A percentile compares a stretch with the other conserved stretches of the same genome.
These are phyloP conservation scores for Cladosporium colombiae DNA, from an alignment of 2,329 filamentous ascomycete genomes.

Conservation along the genomic window DNA sequence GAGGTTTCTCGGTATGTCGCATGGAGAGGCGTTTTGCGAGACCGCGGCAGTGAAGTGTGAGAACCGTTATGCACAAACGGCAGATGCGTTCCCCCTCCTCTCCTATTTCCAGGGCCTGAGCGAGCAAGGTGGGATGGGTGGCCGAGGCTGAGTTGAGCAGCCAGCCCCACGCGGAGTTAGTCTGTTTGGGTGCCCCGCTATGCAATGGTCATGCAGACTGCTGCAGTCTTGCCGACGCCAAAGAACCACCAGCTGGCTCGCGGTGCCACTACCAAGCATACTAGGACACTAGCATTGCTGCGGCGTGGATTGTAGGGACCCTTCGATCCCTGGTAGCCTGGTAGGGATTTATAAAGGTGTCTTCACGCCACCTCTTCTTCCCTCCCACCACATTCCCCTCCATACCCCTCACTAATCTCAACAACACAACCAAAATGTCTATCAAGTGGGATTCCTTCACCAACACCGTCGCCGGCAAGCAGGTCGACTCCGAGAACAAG, in stretches of 20 bases:
- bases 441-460: constrained; percentile 42
- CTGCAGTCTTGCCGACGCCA: constrained; percentile 3
- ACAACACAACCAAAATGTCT: constrained; percentile 40
- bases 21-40: not conserved
- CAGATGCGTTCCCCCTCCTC: not conserved
- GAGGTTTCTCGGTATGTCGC: not conserved
- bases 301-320: not conserved
- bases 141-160: not conserved
- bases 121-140: not conserved
- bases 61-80: not conserved
- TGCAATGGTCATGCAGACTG: constrained; percentile 3
- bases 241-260: not conserved
- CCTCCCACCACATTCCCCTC: not conserved
- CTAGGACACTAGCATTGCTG: constrained; percentile 1
- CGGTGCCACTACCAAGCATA: not conserved
- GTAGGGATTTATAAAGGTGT: constrained; percentile 5
- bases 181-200: not conserved
- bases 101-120: not conserved
- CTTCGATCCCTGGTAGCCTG: not conserved
- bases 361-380: not conserved
- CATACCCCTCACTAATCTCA: not conserved
- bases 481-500: constrained; percentile 33
- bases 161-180: not conserved
- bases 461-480: constrained; percentile 43
- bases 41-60: not conserved